Evolutionary conservation across 2,329 filamentous ascomycete genomes (phyloP).

Genomic region (Tolypocladium endophyticum): DNA sequence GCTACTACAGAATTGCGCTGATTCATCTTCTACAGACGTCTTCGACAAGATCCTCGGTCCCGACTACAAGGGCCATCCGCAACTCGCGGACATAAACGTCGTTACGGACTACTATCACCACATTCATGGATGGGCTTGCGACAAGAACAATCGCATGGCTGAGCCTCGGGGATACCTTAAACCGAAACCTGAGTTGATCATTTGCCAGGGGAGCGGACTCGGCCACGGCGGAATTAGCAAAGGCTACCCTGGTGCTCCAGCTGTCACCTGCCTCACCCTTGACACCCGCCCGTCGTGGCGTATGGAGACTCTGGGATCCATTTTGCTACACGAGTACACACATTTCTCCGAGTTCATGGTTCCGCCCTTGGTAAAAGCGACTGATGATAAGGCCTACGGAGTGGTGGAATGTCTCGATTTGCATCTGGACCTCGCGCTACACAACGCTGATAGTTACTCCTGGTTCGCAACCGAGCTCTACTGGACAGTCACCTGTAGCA

Average conservation of each 20-base stretch:
- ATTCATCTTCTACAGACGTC: background rate
- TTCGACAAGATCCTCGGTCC: background rate
- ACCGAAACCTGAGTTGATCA: background rate
- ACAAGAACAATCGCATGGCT: no score
- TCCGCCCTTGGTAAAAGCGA: background rate
- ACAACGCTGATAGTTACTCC: background rate
- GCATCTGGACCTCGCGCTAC: background rate
- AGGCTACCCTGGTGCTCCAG: background rate
- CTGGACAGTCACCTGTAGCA: background rate
- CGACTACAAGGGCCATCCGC: background rate
- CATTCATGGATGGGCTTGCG: no score
- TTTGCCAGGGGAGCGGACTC: background rate
- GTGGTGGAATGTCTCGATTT: background rate
- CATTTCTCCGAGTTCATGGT: background rate
- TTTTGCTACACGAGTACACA: background rate
- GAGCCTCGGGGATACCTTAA: background rate
- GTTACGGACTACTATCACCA: background rate
- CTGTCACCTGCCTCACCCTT: background rate
- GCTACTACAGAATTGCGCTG: background rate
- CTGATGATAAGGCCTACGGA: background rate
- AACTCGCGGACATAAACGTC: background rate
- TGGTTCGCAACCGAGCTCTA: background rate
- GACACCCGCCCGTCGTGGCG: rapidly evolving
- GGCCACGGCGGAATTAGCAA: background rate
- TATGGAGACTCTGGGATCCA: background rate